Evolutionary conservation across 31 red algal genomes (phyloP), one percentile per base, ranked within the genome.

Genomic region (Odonthalia washingtoniensis): DNA sequence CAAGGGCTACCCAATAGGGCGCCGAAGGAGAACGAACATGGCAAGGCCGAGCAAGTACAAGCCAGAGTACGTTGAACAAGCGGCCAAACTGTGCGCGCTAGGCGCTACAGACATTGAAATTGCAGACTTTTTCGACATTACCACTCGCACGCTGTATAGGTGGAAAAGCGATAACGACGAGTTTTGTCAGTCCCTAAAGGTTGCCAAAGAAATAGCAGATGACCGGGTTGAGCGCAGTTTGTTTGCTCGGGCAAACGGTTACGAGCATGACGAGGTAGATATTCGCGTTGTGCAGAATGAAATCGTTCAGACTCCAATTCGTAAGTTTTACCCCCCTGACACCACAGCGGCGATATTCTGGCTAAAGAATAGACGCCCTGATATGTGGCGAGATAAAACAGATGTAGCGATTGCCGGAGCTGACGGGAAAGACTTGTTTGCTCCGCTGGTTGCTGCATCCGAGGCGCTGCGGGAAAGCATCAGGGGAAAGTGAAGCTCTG

Each of bases 311-410:
- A 44, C 42, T 44, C 42, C 42, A 44, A 44, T 44, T 44, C 42
- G 42, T 44, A 67, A 67, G 34, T 36, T 34, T 67, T 67, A 67
- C 64, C 31, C 64, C 34, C 64, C 64, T 31, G 64, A 67, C 64
- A 67, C 64, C 31, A 67, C 34, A 67, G 64, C 64, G 28, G 28
- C 31, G 28, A 67, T 67, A 34, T 67, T 67, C 64, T 67, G 64
- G 64, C 64, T 67, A 36, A 67, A 67, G 64, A 67, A 67, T 36
- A 31, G 64, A 31, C 64, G 64, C 34, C 64, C 64, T 67, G 64
- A 67, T 67, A 34, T 67, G 34, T 67, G 64, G 64, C 28, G 64
- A 67, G 64, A 67, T 67, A 67, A 67, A 36, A 34, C 34, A 67
- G 31, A 67, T 34, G 31, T 34, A 67, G 64, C 28, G 64, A 67